These are phyloP conservation scores for Trifolium repens DNA, from an alignment of 306 rosid genomes.

Conservation along the genomic window DNA sequence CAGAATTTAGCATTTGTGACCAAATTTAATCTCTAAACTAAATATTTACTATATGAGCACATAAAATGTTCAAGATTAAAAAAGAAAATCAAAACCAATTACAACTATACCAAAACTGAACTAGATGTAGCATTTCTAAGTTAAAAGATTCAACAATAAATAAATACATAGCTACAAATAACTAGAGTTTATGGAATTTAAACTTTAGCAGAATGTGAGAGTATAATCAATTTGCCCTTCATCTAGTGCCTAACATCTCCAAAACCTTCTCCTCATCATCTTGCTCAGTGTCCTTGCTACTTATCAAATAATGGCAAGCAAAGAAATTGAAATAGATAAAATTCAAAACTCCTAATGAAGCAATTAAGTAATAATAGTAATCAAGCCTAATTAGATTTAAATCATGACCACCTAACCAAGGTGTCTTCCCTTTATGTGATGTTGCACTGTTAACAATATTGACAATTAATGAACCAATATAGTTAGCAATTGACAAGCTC, in stretches of 20 bases:
- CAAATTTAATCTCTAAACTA: slow-evolving; percentile 10
- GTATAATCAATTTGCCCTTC: neutral
- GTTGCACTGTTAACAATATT: slow-evolving; percentile 52
- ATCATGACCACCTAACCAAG: slow-evolving; percentile 78
- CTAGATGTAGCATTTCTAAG: neutral
- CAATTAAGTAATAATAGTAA: slow-evolving; percentile 61
- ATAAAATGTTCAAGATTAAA: neutral
- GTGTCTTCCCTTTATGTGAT: slow-evolving; percentile 33
- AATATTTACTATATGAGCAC: neutral
- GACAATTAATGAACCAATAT: slow-evolving; percentile 60
- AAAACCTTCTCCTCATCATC: slow-evolving; percentile 44
- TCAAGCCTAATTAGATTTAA: slow-evolving; percentile 64
- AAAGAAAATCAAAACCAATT: no score
- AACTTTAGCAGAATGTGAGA: neutral
- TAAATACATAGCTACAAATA: neutral
- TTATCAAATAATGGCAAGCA: slow-evolving; percentile 48
- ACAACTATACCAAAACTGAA: neutral
- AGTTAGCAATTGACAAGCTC: slow-evolving; percentile 67
- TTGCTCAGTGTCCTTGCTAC: slow-evolving; percentile 19
- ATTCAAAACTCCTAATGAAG: slow-evolving; percentile 57
- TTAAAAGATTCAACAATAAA: slow-evolving; percentile 8
- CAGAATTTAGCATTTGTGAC: neutral
- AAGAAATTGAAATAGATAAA: slow-evolving; percentile 64
- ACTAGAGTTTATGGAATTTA: neutral
- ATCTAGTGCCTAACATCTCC: neutral